Conservation (phyloP, 2,329 filamentous ascomycete species). For the Fusarium sarcochroum region DNA sequence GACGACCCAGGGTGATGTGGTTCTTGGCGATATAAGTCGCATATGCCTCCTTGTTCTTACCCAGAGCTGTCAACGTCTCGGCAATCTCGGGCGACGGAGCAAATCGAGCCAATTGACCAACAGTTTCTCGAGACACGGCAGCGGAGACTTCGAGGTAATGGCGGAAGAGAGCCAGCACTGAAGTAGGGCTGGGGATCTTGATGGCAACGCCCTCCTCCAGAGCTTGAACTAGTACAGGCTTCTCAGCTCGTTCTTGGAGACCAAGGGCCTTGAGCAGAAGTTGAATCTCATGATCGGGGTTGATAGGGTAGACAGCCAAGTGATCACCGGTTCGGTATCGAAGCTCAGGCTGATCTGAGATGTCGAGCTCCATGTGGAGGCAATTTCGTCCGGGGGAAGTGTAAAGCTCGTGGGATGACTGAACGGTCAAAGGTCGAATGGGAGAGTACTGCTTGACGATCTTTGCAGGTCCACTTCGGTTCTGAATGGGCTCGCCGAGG, state of each 20-base stretch:
- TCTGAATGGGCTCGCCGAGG: conserved; percentile 42
- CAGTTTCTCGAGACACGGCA: conserved; percentile 58
- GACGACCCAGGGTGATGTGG: conserved; percentile 46
- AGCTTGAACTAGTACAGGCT: conserved; percentile 44
- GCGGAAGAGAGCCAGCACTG: conserved; percentile 56
- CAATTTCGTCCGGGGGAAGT: conserved; percentile 48
- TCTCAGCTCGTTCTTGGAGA: conserved; percentile 36
- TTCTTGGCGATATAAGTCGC: conserved; percentile 38
- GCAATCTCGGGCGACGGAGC: conserved; percentile 64
- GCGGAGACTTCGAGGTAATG: conserved; percentile 62
- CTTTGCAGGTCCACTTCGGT: conserved; percentile 38
- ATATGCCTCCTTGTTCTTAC: conserved; percentile 43
- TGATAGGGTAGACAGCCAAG: conserved; percentile 57
- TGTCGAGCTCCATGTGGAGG: conserved; percentile 56
- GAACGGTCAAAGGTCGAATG: conserved; percentile 32
- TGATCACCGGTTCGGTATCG: conserved; percentile 59
- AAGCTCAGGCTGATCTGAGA: conserved; percentile 48
- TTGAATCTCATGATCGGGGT: conserved; percentile 53
- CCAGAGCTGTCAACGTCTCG: conserved; percentile 8
- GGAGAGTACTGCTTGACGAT: conserved; percentile 42
- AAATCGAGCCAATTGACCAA: conserved; percentile 57
- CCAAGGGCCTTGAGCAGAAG: conserved; percentile 51
- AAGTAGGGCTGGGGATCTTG: conserved; percentile 57
- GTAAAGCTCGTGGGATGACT: conserved; percentile 38
- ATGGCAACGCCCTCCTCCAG: conserved; percentile 34